Evolutionary conservation across 2,329 filamentous ascomycete genomes (phyloP), one percentile per base, ranked within the genome.

Genomic region (Tympanopsis confertula): DNA sequence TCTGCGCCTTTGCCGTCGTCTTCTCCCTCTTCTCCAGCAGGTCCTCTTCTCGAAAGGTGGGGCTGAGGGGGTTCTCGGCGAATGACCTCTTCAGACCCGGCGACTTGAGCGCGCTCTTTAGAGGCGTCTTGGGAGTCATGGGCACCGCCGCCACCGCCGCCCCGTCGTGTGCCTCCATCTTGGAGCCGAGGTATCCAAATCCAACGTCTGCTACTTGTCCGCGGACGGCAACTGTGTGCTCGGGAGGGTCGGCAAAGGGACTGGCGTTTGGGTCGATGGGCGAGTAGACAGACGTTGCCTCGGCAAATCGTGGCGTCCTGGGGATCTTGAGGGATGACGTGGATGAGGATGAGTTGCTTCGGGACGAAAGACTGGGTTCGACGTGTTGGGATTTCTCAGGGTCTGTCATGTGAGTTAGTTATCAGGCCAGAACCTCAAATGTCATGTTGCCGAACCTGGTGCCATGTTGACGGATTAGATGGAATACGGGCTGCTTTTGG

Each of bases 31-130:
- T 88, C 64, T 95, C 88, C 20, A 96, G 64, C 4, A 83, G 61
- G 37, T 89, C 77, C 62, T 95, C 89, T 62, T 96, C 85, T 37
- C 74, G 71, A 58, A 95, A 96, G 0, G 87, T 95, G 29, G 89
- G 88, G 61, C 87, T 95, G 46, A 94, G 63, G 15, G 85, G 83
- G 57, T 89, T 91, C 46, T 69, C 67, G 38, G 88, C n/a, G n/a
- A n/a, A n/a, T n/a, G n/a, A n/a, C n/a, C n/a, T n/a, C 7, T n/a
- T 7, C 22, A 26, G 22, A n/a, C 22, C 22, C 3, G 89, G 88
- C 14, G 83, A 78, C 63, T 76, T 94, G 69, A 95, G 71, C 38
- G 87, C 88, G 59, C 86, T 94, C 69, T 91, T 94, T 49, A 94
- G 72, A 5, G 86, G 86, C 15, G 84, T 82, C 49, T 71, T 80